Conservation (phyloP, 2,329 filamentous ascomycete species). For the Phialemoniopsis sp. region DNA sequence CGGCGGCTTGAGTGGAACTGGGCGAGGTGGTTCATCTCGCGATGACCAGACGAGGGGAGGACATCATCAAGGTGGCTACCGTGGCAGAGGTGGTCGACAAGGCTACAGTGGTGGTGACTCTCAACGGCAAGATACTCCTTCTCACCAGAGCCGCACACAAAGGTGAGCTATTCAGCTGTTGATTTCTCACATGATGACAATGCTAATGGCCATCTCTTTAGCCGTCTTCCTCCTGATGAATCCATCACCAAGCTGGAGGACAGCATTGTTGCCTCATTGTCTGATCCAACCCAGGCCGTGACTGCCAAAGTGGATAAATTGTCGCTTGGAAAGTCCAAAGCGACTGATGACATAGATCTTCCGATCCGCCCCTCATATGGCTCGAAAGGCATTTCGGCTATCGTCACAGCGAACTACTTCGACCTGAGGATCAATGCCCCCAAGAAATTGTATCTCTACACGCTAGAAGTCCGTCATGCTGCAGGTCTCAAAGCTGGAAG, state of each 20-base stretch:
- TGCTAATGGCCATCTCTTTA: no score
- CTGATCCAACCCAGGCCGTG: constrained; percentile 21
- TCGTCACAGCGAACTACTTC: constrained; percentile 54
- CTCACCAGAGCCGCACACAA: no score
- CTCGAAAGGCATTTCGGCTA: constrained; percentile 31
- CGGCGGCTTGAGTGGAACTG: no score
- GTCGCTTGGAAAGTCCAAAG: constrained; percentile 10
- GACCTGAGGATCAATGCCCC: constrained; percentile 29
- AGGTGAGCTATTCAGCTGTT: no score
- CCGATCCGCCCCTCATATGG: constrained; percentile 48
- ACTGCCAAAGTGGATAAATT: constrained; percentile 30
- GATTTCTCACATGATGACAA: no score
- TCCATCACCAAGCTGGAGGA: constrained; percentile 33
- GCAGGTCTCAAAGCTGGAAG: constrained; percentile 3
- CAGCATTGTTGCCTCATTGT: constrained; percentile 23
- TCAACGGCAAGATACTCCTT: no score
- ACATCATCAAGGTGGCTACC: no score
- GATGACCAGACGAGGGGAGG: no score
- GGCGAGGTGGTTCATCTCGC: no score
- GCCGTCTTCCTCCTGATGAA: no score
- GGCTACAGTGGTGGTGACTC: no score
- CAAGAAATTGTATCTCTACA: constrained; percentile 38
- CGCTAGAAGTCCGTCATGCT: constrained; percentile 27
- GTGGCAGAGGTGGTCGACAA: no score
- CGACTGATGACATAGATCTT: constrained; percentile 20